Base-by-base conservation (phyloP, 805 yeast genomes). In the Komagataella phaffii region DNA sequence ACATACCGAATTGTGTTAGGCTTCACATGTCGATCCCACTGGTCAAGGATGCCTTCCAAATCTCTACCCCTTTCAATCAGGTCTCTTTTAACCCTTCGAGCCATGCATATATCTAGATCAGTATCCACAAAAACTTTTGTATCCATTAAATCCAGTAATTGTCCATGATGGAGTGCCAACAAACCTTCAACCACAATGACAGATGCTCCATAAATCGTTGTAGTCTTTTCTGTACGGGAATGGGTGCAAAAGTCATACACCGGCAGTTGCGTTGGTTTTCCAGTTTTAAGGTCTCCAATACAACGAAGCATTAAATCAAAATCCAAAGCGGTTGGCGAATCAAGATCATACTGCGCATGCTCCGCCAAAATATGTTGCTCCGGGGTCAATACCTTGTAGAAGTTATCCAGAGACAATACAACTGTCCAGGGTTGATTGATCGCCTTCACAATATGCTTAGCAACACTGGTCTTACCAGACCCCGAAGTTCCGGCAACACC, bases 351-450 rank as follows among this genome's bases (percentile, higher is more conserved):
- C 56, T 88, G 79, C 57, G 83, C 71, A 8, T 67, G 61, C 62
- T 83, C 85, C 0, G 97, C 98, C 50, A 57, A 60, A 52, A 70
- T 58, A 17, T 85, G 72, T 56, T 87, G 79, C 46, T 80, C 91
- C 2, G 64, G 67, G 1, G 72, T 74, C 57, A 93, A 71, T 0
- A 93, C 93, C 49, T 76, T 80, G 68, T 93, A 93, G 63, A 91
- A 93, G 66, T 91, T 91, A 63, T 93, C 99, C 68, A 89, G 74
- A 1, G 96, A 85, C 18, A 91, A 62, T 52, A 93, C 71, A 10
- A 93, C 91, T 0, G 97, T 88, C 96, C 98, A 90, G 1, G 98
- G 98, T 52, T 88, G 88, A 66, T 88, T 83, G 54, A 78, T 67
- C 55, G 82, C 81, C 52, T 83, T 78, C 50, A 90, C 86, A 58